These are phyloP conservation scores for Phaffia australis DNA, from an alignment of 768 basidiomycete genomes.

Conservation along the genomic window DNA sequence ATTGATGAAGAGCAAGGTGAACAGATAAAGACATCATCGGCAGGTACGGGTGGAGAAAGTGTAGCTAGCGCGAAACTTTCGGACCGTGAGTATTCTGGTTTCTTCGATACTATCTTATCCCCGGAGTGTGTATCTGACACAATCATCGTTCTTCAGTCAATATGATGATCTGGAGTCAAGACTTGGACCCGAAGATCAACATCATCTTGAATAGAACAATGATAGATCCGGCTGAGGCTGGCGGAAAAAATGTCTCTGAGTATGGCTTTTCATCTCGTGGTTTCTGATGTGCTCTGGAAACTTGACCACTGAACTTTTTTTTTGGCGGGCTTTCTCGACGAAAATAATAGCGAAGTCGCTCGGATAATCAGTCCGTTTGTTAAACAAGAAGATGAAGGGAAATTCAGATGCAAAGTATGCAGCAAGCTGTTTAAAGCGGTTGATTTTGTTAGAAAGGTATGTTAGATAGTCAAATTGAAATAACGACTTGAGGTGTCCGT, in stretches of 20 bases:
- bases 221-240: constrained; percentile 77
- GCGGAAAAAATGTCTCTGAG: constrained; percentile 84
- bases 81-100: constrained; percentile 14
- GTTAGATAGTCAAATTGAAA: too few relatives aligned
- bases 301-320: too few relatives aligned
- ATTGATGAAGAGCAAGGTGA: constrained; percentile 29
- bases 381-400: constrained; percentile 93
- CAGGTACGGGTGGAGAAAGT: constrained; percentile 25
- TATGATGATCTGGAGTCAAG: constrained; percentile 55
- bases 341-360: constrained; percentile 55
- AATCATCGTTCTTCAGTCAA: constrained; percentile 10
- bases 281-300: constrained; percentile 18
- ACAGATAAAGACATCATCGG: background rate
- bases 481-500: too few relatives aligned
- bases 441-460: constrained; percentile 76
- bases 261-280: constrained; percentile 40
- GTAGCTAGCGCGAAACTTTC: background rate
- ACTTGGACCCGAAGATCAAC: constrained; percentile 74
- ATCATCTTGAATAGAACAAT: constrained; percentile 58
- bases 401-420: constrained; percentile 87
- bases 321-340: constrained; percentile 23
- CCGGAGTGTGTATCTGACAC: background rate
- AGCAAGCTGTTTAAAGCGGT: constrained; percentile 96
- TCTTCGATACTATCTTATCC: background rate
- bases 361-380: constrained; percentile 67